Evolutionary conservation across 345 rosid genomes (phyloP).

Genomic region (Trapa incisa): DNA sequence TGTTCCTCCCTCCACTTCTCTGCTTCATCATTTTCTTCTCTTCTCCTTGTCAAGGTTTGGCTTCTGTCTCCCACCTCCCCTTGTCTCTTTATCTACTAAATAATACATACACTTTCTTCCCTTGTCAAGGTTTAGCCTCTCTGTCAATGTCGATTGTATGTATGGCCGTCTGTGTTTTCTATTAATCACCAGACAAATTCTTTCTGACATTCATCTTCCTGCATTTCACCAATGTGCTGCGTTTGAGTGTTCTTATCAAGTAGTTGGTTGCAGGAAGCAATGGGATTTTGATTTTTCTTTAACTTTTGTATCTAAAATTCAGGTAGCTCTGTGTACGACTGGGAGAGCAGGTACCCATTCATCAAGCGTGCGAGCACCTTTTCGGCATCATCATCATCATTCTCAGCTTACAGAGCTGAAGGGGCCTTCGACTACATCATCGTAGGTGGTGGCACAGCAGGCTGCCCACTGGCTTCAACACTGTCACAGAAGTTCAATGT

Average conservation of each 20-base stretch:
- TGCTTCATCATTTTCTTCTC: constrained; percentile 13
- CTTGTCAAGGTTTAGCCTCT: neutral
- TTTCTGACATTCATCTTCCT: too few relatives aligned
- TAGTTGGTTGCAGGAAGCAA: neutral
- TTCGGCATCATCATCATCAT: constrained; percentile 44
- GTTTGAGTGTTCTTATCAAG: neutral
- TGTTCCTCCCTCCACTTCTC: constrained; percentile 21
- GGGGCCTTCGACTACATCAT: constrained; percentile 61
- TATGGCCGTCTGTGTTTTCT: too few relatives aligned
- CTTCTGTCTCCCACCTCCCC: neutral
- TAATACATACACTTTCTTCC: neutral
- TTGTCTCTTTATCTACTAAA: constrained; percentile 1
- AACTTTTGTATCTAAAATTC: constrained; percentile 8
- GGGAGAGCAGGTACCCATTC: constrained; percentile 47
- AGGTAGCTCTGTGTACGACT: constrained; percentile 10
- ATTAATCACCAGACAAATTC: too few relatives aligned
- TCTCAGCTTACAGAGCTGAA: constrained; percentile 33
- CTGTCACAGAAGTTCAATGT: constrained; percentile 69
- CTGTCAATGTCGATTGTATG: too few relatives aligned
- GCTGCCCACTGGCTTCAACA: constrained; percentile 90
- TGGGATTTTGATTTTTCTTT: neutral
- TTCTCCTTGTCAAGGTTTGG: constrained; percentile 31
- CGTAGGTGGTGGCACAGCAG: constrained; percentile 95
- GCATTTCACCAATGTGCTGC: neutral
- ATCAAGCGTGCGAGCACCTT: constrained; percentile 74